Evolutionary conservation across 2,329 filamentous ascomycete species (phyloP).

Genomic region (Pleoardoris graminearum): DNA sequence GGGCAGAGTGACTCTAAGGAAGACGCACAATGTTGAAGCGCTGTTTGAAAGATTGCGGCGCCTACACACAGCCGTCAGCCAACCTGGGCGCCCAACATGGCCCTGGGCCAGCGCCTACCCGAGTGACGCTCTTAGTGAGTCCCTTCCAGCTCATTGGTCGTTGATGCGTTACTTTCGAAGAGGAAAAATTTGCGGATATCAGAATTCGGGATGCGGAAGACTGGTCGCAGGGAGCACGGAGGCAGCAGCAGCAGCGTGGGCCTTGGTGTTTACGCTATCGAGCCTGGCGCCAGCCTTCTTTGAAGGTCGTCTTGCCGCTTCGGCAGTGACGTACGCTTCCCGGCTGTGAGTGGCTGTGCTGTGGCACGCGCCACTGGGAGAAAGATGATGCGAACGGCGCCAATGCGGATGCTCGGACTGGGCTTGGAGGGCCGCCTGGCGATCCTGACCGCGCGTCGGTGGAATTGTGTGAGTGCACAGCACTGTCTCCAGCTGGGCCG

Average conservation of each 20-base stretch:
- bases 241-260: slow-evolving; percentile 12
- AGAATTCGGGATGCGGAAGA: slow-evolving; percentile 5
- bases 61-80: slow-evolving; percentile 52
- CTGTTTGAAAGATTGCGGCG: slow-evolving; percentile 87
- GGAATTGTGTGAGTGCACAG: background rate
- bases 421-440: background rate
- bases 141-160: slow-evolving; percentile 91
- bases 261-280: slow-evolving; percentile 9
- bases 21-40: slow-evolving; percentile 77
- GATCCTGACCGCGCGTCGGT: background rate
- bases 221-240: slow-evolving; percentile 7
- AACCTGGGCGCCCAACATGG: slow-evolving; percentile 16
- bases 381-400: background rate
- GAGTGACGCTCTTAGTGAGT: slow-evolving; percentile 83
- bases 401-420: slow-evolving; percentile 4
- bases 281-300: slow-evolving; percentile 17
- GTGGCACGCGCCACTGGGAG: slow-evolving; percentile 17
- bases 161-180: slow-evolving; percentile 6
- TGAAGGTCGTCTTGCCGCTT: slow-evolving; percentile 21
- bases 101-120: slow-evolving; percentile 61
- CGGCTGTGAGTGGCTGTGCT: slow-evolving; percentile 26
- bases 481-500: background rate
- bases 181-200: slow-evolving; percentile 12
- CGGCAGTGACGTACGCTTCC: slow-evolving; percentile 29
- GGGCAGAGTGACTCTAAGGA: background rate